Conservation (phyloP, 2,329 filamentous ascomycete genomes). For the Diplodia mutila region DNA sequence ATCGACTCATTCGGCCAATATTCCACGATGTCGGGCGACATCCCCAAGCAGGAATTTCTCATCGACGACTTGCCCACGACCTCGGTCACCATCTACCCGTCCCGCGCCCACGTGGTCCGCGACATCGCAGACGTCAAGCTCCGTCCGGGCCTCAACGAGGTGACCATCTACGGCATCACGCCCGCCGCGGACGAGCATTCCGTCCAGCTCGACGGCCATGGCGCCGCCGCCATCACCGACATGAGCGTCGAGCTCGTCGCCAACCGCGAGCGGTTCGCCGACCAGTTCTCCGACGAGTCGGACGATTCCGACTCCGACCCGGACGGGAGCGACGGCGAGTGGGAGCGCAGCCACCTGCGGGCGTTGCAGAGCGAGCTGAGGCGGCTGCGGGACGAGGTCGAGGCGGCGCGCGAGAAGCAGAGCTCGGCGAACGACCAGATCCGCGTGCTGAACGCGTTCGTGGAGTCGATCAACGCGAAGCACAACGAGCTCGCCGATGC, state of each 20-base stretch:
- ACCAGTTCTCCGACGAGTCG: slow-evolving; percentile 57
- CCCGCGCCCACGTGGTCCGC: slow-evolving; percentile 62
- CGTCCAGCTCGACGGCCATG: slow-evolving; percentile 63
- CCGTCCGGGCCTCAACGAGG: slow-evolving; percentile 60
- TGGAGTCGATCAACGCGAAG: slow-evolving; percentile 35
- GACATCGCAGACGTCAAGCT: slow-evolving; percentile 61
- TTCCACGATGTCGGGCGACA: slow-evolving; percentile 16
- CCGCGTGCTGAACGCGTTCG: slow-evolving; percentile 43
- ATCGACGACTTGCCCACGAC: slow-evolving; percentile 62
- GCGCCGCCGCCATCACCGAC: slow-evolving; percentile 63
- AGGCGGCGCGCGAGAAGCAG: slow-evolving; percentile 34
- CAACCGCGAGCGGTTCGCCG: slow-evolving; percentile 59
- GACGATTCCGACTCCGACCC: slow-evolving; percentile 38
- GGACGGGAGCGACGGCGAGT: slow-evolving; percentile 43
- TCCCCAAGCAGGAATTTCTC: slow-evolving; percentile 27
- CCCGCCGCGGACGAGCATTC: slow-evolving; percentile 59
- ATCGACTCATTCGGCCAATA: background rate
- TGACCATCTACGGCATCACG: slow-evolving; percentile 60
- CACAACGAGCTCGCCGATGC: slow-evolving; percentile 39
- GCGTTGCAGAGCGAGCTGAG: slow-evolving; percentile 31
- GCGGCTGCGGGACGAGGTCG: slow-evolving; percentile 28
- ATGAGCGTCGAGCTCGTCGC: slow-evolving; percentile 63
- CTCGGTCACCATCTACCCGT: slow-evolving; percentile 66
- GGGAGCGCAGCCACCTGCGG: slow-evolving; percentile 54
- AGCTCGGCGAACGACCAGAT: slow-evolving; percentile 31